Evolutionary conservation across 73 alveolate genomes (phyloP).

Genomic region (Tetrahymena malaccensis): DNA sequence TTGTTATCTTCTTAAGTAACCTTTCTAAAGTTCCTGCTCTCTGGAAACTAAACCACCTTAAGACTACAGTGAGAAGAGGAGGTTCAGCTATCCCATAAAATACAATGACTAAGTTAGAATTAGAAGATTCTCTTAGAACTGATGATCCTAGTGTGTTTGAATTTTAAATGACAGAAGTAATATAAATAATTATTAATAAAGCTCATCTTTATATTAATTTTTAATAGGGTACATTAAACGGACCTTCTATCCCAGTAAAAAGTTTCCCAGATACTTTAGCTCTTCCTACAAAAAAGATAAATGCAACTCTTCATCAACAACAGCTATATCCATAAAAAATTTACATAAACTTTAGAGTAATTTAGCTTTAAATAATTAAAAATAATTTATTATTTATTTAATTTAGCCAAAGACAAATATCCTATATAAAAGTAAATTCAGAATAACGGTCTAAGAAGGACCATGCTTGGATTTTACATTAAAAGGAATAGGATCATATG

Average conservation of each 20-base stretch:
- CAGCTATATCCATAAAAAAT: slow-evolving; percentile 16
- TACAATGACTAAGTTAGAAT: slow-evolving; percentile 57
- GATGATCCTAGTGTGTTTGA: slow-evolving; percentile 78
- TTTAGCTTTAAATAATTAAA: not conserved
- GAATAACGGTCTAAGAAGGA: slow-evolving; percentile 36
- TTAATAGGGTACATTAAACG: not conserved
- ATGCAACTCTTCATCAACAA: not conserved
- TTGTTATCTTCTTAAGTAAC: slow-evolving; percentile 51
- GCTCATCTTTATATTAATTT: not conserved
- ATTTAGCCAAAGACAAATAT: slow-evolving; percentile 22
- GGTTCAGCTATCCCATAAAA: slow-evolving; percentile 51
- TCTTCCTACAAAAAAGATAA: slow-evolving; percentile 11
- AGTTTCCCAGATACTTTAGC: slow-evolving; percentile 32
- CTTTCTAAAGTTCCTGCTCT: slow-evolving; percentile 57
- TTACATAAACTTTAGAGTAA: slow-evolving; percentile 25
- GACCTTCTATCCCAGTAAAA: slow-evolving; percentile 36
- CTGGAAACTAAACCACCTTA: slow-evolving; percentile 66
- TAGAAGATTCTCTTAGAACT: slow-evolving; percentile 59
- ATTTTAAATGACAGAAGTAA: slow-evolving; percentile 50
- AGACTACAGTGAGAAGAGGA: slow-evolving; percentile 43
- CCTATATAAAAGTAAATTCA: slow-evolving; percentile 20
- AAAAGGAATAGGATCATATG: slow-evolving; percentile 18
- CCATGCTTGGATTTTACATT: slow-evolving; percentile 31
- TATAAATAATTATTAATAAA: not conserved
- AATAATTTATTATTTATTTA: not conserved